Percentiles rank a stretch among this genome's conserved stretches.
These are phyloP conservation scores for Picea abies DNA, from an alignment of 83 land plant genomes.

Conservation along the genomic window DNA sequence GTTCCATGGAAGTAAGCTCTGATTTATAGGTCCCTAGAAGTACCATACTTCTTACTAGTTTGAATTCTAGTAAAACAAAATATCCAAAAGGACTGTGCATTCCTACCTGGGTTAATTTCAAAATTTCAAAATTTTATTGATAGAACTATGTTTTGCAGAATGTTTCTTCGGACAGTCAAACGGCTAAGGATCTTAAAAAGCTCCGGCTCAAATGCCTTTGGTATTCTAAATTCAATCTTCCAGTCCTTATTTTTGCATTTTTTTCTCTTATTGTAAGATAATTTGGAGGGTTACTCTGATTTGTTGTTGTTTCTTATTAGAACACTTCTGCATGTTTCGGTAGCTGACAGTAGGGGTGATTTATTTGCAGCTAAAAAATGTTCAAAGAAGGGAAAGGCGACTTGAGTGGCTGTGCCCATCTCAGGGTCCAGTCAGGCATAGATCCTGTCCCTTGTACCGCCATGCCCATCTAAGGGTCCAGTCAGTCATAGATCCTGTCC, in stretches of 20 bases:
- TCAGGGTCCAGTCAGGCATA: neutral
- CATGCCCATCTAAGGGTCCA: no score
- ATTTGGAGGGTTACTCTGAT: neutral
- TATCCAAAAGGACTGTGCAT: neutral
- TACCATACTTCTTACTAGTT: no score
- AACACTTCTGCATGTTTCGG: neutral
- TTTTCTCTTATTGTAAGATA: neutral
- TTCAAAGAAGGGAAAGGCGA: neutral
- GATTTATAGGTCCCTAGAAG: neutral
- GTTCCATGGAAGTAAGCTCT: slow-evolving; percentile 14
- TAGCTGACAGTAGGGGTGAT: neutral
- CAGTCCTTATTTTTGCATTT: neutral
- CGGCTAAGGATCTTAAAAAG: slow-evolving; percentile 68
- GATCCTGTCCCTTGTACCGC: no score
- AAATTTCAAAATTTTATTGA: neutral
- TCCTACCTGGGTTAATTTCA: neutral
- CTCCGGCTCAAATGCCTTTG: slow-evolving; percentile 55
- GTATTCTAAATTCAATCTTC: slow-evolving; percentile 25
- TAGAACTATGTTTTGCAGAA: slow-evolving; percentile 31
- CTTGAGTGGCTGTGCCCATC: neutral
- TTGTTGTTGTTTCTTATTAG: neutral
- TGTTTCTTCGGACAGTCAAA: slow-evolving; percentile 58
- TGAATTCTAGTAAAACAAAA: neutral
- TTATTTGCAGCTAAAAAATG: neutral
- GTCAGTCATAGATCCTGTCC: no score